Percentiles rank a stretch among this genome's conserved stretches.
These are phyloP conservation scores for Alternaria burnsii DNA, from an alignment of 2,329 filamentous ascomycete genomes.

Conservation along the genomic window DNA sequence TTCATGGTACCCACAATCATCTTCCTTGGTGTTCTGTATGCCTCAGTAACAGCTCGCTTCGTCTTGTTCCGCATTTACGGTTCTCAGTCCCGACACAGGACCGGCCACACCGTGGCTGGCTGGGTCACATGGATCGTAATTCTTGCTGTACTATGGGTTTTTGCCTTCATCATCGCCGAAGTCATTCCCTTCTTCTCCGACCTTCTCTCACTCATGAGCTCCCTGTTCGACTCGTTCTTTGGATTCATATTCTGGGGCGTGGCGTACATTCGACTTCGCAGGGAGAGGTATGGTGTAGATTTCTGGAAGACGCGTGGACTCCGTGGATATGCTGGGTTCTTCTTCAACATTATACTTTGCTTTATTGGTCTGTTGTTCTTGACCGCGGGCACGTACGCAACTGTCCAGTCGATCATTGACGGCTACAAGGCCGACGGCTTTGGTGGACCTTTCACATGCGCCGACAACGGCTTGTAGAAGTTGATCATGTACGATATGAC, in stretches of 20 bases:
- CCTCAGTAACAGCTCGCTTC: constrained; percentile 88
- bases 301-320: constrained; percentile 64
- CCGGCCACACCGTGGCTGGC: constrained; percentile 79
- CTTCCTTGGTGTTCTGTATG: constrained; percentile 90
- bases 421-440: constrained; percentile 72
- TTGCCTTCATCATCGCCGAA: constrained; percentile 91
- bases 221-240: constrained; percentile 90
- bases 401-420: constrained; percentile 76
- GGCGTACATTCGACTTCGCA: constrained; percentile 79
- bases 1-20: constrained; percentile 97
- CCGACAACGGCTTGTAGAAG: constrained; percentile 68
- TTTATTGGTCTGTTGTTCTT: constrained; percentile 81
- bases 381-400: constrained; percentile 78
- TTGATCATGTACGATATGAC: background rate
- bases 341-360: constrained; percentile 77
- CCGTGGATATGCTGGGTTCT: constrained; percentile 62
- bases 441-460: constrained; percentile 77
- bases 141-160: constrained; percentile 77
- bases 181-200: constrained; percentile 94
- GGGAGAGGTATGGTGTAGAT: constrained; percentile 66
- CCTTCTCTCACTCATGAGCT: constrained; percentile 77
- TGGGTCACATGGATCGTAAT: constrained; percentile 83
- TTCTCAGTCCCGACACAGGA: constrained; percentile 77
- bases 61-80: constrained; percentile 88
- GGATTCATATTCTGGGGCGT: constrained; percentile 96